Conservation (phyloP, 495 filamentous ascomycete genomes). For the Daldinia caldariorum region DNA sequence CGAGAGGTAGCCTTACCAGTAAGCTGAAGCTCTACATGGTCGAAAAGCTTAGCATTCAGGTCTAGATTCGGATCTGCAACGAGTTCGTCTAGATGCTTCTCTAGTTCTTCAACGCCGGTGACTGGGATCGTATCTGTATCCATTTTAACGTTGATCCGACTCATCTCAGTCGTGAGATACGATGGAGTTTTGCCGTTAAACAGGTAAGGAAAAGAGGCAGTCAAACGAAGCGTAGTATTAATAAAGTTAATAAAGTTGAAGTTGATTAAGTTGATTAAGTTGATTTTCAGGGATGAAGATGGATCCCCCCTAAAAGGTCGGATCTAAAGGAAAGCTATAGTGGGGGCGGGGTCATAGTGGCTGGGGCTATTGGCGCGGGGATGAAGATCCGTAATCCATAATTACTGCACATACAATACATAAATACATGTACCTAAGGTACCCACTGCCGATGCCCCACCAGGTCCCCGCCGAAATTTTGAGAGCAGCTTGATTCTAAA, state of each 20-base stretch:
- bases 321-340: neutral
- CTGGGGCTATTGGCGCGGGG: too few species aligned
- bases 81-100: slow-evolving; percentile 61
- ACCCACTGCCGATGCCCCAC: slow-evolving; percentile 8
- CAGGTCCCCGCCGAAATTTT: slow-evolving; percentile 37
- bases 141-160: slow-evolving; percentile 44
- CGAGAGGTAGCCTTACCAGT: slow-evolving; percentile 48
- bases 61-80: slow-evolving; percentile 49
- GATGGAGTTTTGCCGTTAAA: neutral
- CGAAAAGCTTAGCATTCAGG: slow-evolving; percentile 60
- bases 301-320: neutral
- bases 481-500: slow-evolving; percentile 18
- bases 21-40: slow-evolving; percentile 64
- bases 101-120: slow-evolving; percentile 59
- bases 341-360: neutral
- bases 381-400: neutral
- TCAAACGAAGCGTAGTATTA: too few species aligned
- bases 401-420: neutral
- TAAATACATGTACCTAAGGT: neutral
- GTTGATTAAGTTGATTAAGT: too few species aligned
- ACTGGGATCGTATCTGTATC: slow-evolving; percentile 51
- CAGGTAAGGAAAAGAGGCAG: too few species aligned
- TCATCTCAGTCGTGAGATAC: slow-evolving; percentile 25
- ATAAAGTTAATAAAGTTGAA: too few species aligned
- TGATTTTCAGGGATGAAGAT: neutral